Evolutionary conservation across 805 yeast species (phyloP), one percentile per base, ranked within the genome.

Genomic region (Starmerella potacharoeniae): DNA sequence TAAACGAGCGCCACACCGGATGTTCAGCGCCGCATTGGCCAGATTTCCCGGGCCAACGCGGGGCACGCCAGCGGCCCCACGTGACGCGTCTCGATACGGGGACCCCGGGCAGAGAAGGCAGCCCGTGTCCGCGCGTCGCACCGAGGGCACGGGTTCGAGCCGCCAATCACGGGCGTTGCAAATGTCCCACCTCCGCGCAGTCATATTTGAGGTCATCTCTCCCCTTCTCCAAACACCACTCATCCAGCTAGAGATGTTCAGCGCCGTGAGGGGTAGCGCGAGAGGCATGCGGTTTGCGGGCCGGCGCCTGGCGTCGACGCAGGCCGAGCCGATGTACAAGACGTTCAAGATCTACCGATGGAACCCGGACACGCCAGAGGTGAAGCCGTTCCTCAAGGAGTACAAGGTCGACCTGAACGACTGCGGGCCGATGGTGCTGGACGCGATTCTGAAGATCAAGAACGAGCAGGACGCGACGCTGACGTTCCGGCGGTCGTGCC

Each of bases 351-450:
- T 93, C 66, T 93, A 93, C 79, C 83, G 98, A 75, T 93, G 98
- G 98, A 86, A 85, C 67, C 98, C 98, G 55, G 98, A 93, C 70
- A 81, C 87, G 51, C 98, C 98, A 52, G 89, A 86, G 63, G 82
- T 80, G 63, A 87, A 90, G 77, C 98, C 98, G 57, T 75, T 77
- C 61, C 78, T 93, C 80, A 83, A 87, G 73, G 77, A 79, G 60
- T 93, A 85, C 74, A 77, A 86, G 63, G 77, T 93, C 50, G 95
- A 93, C 71, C 79, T 93, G 70, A 84, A 89, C 74, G 75, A 83
- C 52, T 87, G 96, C 74, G 98, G 98, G 60, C 98, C 98, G 55
- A 93, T 93, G 98, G 85, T 93, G 52, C 77, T 93, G 67, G 98
- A 93, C 72, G 98, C 97, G 31, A 73, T 93, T 57, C 72, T 93